A percentile compares a stretch with the other conserved stretches of the same genome.
Conservation (phyloP, 768 basidiomycete species). For the Kwoniella bestiolae region DNA sequence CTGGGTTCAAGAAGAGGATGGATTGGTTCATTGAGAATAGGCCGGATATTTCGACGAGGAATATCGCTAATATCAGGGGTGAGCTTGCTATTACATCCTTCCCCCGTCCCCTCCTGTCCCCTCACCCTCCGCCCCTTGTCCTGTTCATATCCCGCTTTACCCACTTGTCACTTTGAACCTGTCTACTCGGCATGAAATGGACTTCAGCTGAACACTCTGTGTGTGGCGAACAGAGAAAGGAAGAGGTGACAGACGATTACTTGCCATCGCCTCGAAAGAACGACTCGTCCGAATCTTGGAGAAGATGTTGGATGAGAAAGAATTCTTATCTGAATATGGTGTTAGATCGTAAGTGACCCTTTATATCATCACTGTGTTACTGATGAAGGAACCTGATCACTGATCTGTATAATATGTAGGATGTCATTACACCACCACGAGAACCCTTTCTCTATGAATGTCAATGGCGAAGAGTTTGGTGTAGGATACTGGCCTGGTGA, state of each 20-base stretch:
- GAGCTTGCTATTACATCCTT: slow-evolving; percentile 22
- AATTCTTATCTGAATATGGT: slow-evolving; percentile 94
- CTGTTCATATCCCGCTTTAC: background rate
- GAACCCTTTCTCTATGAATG: slow-evolving; percentile 91
- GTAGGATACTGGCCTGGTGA: slow-evolving; percentile 99
- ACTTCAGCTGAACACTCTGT: slow-evolving; percentile 77
- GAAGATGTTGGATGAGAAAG: slow-evolving; percentile 96
- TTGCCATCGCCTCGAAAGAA: slow-evolving; percentile 91
- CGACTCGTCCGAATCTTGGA: slow-evolving; percentile 82
- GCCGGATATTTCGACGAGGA: slow-evolving; percentile 81
- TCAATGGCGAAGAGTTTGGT: slow-evolving; percentile 87
- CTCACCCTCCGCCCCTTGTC: no score
- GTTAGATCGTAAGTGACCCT: slow-evolving; percentile 78
- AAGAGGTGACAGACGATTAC: slow-evolving; percentile 79
- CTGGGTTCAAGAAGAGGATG: slow-evolving; percentile 97
- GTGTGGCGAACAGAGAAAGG: slow-evolving; percentile 86
- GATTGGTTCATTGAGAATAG: slow-evolving; percentile 98
- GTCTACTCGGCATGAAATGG: slow-evolving; percentile 63
- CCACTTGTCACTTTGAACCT: no score
- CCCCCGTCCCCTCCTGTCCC: no score
- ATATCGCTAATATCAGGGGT: slow-evolving; percentile 97
- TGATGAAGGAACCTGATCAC: no score
- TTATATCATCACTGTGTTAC: background rate
- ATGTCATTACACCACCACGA: slow-evolving; percentile 89
- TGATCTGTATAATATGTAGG: slow-evolving; percentile 58